Conservation (phyloP, 2,329 filamentous ascomycete species). For the Trichophaea hybrida region DNA sequence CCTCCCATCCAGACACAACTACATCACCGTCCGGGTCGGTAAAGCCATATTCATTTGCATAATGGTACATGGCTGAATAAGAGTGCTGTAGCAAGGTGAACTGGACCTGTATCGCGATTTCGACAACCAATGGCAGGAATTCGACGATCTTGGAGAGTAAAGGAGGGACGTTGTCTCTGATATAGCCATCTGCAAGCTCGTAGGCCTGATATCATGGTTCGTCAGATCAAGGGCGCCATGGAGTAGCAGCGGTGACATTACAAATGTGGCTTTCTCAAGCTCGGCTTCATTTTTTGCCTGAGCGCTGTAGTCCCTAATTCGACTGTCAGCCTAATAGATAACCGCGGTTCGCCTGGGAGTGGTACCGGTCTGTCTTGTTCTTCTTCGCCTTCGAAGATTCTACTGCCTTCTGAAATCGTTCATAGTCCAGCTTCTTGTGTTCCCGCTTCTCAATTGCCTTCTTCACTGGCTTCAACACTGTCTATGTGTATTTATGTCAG, state of each 20-base stretch:
- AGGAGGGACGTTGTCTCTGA: conserved; percentile 56
- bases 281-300: conserved; percentile 58
- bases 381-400: conserved; percentile 56
- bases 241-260: conserved; percentile 30
- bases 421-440: conserved; percentile 68
- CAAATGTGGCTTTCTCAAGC: conserved; percentile 48
- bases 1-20: conserved; percentile 52
- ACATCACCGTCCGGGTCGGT: conserved; percentile 36
- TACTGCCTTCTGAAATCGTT: conserved; percentile 58
- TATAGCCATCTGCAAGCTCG: conserved; percentile 56
- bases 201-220: conserved; percentile 41
- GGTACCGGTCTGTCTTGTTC: conserved; percentile 47
- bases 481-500: conserved; percentile 47
- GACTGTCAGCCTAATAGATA: conserved; percentile 2
- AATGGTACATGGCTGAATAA: conserved; percentile 33
- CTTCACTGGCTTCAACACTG: conserved; percentile 49
- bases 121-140: conserved; percentile 50
- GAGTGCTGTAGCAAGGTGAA: conserved; percentile 59
- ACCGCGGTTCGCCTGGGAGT: background rate
- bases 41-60: conserved; percentile 15
- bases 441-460: conserved; percentile 78
- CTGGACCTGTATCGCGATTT: conserved; percentile 56
- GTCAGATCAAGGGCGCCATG: background rate
- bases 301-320: conserved; percentile 47
- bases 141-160: conserved; percentile 47